These are phyloP conservation scores for Phytopythium montanum DNA, from an alignment of 352 stramenopile genomes.

Conservation along the genomic window DNA sequence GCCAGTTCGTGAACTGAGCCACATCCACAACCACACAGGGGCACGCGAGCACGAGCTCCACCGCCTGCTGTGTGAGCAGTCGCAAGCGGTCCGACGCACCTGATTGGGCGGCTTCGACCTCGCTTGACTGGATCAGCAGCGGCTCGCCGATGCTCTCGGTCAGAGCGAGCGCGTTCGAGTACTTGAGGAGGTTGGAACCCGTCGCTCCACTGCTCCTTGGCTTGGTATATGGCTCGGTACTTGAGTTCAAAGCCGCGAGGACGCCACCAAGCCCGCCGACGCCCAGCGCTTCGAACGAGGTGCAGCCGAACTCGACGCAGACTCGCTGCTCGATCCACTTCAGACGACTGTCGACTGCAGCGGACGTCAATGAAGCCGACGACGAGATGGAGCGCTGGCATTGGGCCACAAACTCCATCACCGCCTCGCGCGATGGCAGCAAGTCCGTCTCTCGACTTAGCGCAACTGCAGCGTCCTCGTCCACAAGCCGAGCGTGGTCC, in stretches of 20 bases:
- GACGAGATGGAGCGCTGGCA: conserved; percentile 15
- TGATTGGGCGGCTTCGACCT: conserved; percentile 16
- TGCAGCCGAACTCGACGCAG: conserved; percentile 22
- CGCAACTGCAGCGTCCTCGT: conserved; percentile 11
- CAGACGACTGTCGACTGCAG: conserved; percentile 24
- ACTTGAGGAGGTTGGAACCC: conserved; percentile 26
- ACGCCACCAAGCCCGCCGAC: conserved; percentile 19
- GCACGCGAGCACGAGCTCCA: conserved; percentile 40
- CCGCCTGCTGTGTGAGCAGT: conserved; percentile 39
- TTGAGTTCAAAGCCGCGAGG: conserved; percentile 4
- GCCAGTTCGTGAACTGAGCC: conserved; percentile 48
- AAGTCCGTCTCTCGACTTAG: not conserved
- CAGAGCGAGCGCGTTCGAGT: conserved; percentile 31
- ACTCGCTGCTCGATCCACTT: conserved; percentile 29
- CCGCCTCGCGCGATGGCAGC: not conserved
- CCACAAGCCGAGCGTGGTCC: not conserved
- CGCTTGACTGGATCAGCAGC: not conserved
- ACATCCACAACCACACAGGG: conserved; percentile 71
- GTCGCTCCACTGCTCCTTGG: not conserved
- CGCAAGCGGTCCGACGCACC: conserved; percentile 36
- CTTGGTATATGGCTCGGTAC: not conserved
- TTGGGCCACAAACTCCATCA: conserved; percentile 9
- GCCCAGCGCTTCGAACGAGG: conserved; percentile 14
- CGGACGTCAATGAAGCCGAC: conserved; percentile 17
- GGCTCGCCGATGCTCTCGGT: conserved; percentile 6